Base-by-base conservation (phyloP, 1,284 basidiomycete species). In the Trametes hirsuta region DNA sequence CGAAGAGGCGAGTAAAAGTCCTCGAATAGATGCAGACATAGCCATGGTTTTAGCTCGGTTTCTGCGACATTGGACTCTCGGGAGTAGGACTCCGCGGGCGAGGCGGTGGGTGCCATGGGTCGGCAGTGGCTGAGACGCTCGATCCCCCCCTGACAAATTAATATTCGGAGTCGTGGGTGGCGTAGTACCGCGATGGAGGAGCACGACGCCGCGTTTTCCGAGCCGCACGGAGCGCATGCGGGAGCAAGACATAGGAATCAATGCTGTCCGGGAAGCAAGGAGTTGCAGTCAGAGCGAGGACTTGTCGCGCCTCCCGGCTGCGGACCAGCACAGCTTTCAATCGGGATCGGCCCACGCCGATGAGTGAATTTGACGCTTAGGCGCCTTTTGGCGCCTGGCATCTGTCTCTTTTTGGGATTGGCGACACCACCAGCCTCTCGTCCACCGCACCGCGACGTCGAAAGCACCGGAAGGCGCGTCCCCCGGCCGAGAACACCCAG, bases 231-330 rank as follows among this genome's bases (percentile, higher is more conserved):
- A 45, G 39, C 39, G 22, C 11, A 37, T 6, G 46, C 35, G 39
- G 49, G 22, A 34, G 12, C n/a, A 30, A 47, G 46, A 22, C 42
- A 6, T 37, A 49, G 44, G 4, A 25, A 25, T 30, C 5, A 21
- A 40, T 12, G 30, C 21, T 21, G 59, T 57, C 59, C 59, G 59
- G 46, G 55, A 57, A 57, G 40, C 54, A 41, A 48, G 59, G 59
- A 61, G 46, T 24, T 39, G 46, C 21, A 45, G 59, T 56, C 50
- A 56, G 51, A 44, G 51, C 22, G 41, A 40, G 54, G 21, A n/a
- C 37, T 51, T 36, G 18, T 41, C 49, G 58, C 48, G 30, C 30
- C 30, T 30, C 8, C 30, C 30, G 30, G 15, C 39, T 18, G 36
- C 41, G 41, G 41, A 30, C 15, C 12, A 36, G 51, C 57, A 53